phyloP scores from a whole-genome alignment of 352 stramenopile genomes.

The Thraustochytrium sp. region DNA sequence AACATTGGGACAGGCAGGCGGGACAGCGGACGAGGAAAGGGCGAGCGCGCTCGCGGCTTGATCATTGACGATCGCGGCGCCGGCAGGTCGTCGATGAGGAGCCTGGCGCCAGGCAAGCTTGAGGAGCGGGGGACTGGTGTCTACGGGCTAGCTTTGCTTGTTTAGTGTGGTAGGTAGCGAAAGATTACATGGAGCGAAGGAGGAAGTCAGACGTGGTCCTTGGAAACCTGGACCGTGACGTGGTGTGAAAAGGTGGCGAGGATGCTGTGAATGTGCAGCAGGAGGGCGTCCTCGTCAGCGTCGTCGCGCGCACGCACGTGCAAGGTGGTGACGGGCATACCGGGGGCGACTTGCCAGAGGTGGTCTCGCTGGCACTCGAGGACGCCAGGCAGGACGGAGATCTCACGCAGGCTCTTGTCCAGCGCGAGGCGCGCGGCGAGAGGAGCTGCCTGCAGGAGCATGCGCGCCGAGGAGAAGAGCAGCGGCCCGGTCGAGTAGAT shows the following conservation, averaged over 20 bases:
- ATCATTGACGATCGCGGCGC: no score
- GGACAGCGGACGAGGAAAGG: no score
- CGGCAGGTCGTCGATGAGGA: no score
- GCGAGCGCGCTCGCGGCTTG: no score
- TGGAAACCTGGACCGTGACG: slow-evolving; percentile 32
- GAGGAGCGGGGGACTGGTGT: no score
- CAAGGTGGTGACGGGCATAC: not conserved
- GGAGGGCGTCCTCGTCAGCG: not conserved
- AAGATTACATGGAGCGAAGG: no score
- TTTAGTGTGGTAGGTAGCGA: no score
- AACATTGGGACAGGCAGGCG: no score
- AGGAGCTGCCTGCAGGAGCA: slow-evolving; percentile 17
- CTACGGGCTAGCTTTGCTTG: no score
- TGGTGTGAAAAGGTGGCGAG: slow-evolving; percentile 5
- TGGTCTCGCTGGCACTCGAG: slow-evolving; percentile 35
- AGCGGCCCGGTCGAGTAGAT: not conserved
- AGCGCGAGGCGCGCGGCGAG: not conserved
- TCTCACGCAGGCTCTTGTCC: slow-evolving; percentile 19
- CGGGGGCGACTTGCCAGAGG: not conserved
- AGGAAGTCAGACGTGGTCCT: not conserved
- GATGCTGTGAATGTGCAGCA: slow-evolving; percentile 6
- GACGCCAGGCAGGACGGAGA: slow-evolving; percentile 9
- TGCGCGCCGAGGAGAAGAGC: not conserved
- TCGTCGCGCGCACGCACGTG: slow-evolving; percentile 3
- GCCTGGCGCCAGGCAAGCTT: no score